phyloP scores from a whole-genome alignment of 305 asterid genomes.

The Plantago lanceolata region DNA sequence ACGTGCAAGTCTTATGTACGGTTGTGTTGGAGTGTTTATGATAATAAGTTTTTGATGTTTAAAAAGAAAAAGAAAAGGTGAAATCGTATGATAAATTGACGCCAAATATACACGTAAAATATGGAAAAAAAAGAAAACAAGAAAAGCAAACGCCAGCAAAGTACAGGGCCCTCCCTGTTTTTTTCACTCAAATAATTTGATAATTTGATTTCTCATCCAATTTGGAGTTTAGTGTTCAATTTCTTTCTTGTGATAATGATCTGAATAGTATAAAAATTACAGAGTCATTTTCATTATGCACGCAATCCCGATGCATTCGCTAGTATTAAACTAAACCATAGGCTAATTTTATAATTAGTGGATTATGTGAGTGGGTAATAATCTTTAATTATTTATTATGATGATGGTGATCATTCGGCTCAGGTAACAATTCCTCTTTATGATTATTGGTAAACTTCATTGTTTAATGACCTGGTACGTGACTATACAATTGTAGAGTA shows the following conservation, averaged over 20 bases:
- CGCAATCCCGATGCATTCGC: slow-evolving; percentile 30
- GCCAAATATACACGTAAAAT: too few species aligned
- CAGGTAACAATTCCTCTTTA: neutral
- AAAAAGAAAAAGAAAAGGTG: slow-evolving; percentile 2
- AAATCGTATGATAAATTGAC: too few species aligned
- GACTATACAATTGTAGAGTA: too few species aligned
- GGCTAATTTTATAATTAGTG: neutral
- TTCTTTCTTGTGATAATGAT: slow-evolving; percentile 22
- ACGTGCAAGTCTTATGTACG: too few species aligned
- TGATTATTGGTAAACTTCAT: neutral
- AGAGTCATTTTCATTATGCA: slow-evolving; percentile 26
- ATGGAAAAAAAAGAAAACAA: slow-evolving; percentile 8
- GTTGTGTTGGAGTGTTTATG: too few species aligned
- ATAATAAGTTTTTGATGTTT: too few species aligned
- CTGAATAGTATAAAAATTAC: neutral
- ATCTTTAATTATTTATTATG: too few species aligned
- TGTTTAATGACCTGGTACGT: neutral
- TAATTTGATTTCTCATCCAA: slow-evolving; percentile 25
- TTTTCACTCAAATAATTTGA: slow-evolving; percentile 15
- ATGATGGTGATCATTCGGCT: neutral
- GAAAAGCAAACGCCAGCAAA: slow-evolving; percentile 34
- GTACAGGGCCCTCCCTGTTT: slow-evolving; percentile 29
- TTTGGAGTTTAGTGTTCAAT: slow-evolving; percentile 34
- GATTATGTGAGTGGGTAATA: neutral
- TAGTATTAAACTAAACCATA: neutral